Conservation (phyloP, 2,329 filamentous ascomycete genomes). For the Intubia oerlemansii region DNA sequence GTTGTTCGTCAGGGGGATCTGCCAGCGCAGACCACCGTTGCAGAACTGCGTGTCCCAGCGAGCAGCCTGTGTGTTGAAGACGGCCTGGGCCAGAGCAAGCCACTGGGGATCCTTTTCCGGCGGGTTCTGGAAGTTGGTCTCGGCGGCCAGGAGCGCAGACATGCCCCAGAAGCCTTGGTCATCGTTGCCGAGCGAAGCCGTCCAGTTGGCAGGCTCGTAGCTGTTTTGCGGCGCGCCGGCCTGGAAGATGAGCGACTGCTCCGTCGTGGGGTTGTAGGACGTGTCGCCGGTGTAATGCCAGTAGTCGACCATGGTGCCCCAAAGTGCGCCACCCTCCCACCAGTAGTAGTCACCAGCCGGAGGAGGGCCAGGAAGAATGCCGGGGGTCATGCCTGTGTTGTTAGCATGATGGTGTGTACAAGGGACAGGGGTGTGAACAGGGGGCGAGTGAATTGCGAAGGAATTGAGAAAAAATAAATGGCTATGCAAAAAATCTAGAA, state of each 20-base stretch:
- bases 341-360: constrained; percentile 16
- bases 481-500: too few species aligned
- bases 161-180: constrained; percentile 39
- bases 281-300: constrained; percentile 20
- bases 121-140: constrained; percentile 27
- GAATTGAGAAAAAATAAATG: not conserved
- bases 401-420: not conserved
- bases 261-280: constrained; percentile 25
- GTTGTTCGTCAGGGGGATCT: constrained; percentile 39
- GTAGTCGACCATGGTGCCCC: constrained; percentile 18
- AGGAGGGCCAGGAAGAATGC: constrained; percentile 13
- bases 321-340: constrained; percentile 14
- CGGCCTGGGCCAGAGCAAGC: constrained; percentile 33
- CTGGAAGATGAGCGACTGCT: constrained; percentile 22
- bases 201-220: constrained; percentile 26
- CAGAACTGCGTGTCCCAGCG: constrained; percentile 43
- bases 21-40: constrained; percentile 43
- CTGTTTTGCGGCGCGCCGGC: constrained; percentile 20
- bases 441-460: not conserved
- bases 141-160: constrained; percentile 32
- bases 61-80: constrained; percentile 29
- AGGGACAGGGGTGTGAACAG: too few species aligned
- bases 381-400: constrained; percentile 7
- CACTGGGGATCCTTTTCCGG: constrained; percentile 20
- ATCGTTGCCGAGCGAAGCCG: constrained; percentile 28